A percentile compares a stretch with the other conserved stretches of the same genome.
phyloP scores from a whole-genome alignment of 2,329 filamentous ascomycete species.

The Chaetothyriales sp. region DNA sequence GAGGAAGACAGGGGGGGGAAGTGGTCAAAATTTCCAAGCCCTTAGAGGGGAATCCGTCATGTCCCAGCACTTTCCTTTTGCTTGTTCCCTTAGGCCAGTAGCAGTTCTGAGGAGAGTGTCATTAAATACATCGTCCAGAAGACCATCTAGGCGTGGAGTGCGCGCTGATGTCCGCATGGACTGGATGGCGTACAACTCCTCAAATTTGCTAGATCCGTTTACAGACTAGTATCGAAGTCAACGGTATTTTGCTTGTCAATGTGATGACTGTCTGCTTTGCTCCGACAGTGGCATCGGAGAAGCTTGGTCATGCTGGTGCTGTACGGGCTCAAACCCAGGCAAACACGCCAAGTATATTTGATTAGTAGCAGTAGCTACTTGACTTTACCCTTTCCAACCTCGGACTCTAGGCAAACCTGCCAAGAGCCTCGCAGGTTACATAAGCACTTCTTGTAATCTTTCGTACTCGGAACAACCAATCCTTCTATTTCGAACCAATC shows the following conservation, averaged over 20 bases:
- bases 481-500: too few relatives aligned
- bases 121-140: not conserved
- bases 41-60: not conserved
- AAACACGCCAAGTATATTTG: too few relatives aligned
- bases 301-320: too few relatives aligned
- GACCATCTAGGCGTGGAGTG: not conserved
- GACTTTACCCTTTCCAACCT: too few relatives aligned
- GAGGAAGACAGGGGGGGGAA: not conserved
- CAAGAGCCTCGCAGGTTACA: too few relatives aligned
- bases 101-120: not conserved
- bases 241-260: not conserved
- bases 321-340: too few relatives aligned
- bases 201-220: not conserved
- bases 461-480: too few relatives aligned
- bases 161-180: not conserved
- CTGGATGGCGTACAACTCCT: not conserved
- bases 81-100: not conserved
- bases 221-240: not conserved
- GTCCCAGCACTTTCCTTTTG: not conserved
- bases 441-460: too few relatives aligned
- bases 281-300: too few relatives aligned
- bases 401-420: too few relatives aligned
- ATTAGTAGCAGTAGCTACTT: too few relatives aligned
- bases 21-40: not conserved
- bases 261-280: not conserved